Evolutionary conservation across 176 grass and related monocot species (phyloP).

Genomic region (Thalia dealbata): DNA sequence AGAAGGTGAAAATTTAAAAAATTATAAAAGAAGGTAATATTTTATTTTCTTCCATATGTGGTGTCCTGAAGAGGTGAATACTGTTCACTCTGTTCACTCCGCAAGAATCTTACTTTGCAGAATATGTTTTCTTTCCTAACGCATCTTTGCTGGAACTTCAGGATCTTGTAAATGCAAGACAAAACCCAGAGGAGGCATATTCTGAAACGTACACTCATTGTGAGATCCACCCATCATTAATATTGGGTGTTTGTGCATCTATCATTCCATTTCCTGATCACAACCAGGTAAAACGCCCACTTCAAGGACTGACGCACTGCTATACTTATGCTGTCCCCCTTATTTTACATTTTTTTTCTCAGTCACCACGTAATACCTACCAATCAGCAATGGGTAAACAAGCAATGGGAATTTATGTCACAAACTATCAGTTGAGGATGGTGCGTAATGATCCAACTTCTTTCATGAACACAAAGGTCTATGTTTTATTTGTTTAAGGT

Average conservation of each 20-base stretch:
- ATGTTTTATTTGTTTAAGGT: slow-evolving; percentile 14
- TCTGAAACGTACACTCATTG: slow-evolving; percentile 85
- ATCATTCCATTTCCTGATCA: slow-evolving; percentile 99
- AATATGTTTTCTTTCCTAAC: not conserved
- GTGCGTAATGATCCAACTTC: slow-evolving; percentile 31
- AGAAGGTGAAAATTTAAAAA: no score
- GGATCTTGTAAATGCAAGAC: slow-evolving; percentile 65
- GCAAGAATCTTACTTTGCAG: no score
- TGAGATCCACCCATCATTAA: slow-evolving; percentile 94
- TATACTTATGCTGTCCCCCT: slow-evolving; percentile 4
- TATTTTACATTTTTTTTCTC: slow-evolving; percentile 24
- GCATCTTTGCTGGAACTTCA: slow-evolving; percentile 25
- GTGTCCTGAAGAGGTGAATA: no score
- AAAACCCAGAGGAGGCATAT: slow-evolving; percentile 66
- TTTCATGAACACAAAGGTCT: not conserved
- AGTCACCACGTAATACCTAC: slow-evolving; percentile 99
- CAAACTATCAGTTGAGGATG: slow-evolving; percentile 98
- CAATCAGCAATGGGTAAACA: slow-evolving; percentile 99
- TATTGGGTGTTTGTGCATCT: slow-evolving; percentile 94
- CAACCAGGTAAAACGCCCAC: slow-evolving; percentile 60
- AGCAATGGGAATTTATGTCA: slow-evolving; percentile 99
- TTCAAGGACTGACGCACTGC: not conserved
- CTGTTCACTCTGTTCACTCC: no score
- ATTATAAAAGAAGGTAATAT: no score
- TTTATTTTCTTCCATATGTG: no score